Base-by-base conservation (phyloP, 2,329 filamentous ascomycete species). In the Diaporthe sp. region DNA sequence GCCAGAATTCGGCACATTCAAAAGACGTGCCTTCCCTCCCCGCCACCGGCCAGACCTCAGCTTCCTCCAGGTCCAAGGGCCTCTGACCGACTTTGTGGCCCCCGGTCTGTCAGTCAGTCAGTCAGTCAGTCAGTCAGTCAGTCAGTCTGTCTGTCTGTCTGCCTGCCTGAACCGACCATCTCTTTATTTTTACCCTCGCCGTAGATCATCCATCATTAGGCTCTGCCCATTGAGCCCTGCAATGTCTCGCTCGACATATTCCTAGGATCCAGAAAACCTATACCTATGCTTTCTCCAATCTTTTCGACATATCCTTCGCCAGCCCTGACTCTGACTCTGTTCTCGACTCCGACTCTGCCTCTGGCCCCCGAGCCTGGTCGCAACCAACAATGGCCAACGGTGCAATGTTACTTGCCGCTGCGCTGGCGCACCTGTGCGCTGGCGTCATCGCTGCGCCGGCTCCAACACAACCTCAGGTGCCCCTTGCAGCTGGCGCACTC, bases 401-500 rank as follows among this genome's bases (percentile, higher is more conserved):
- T 58, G 69, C 63, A 74, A 73, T 77, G 70, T 65, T 69, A 77
- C 42, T 75, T 77, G 75, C 76, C 19, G 58, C 68, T 51, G 66
- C 74, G 53, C 77, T 78, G 76, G 77, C 77, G 39, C 77, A 79
- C 69, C 79, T 82, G 75, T 81, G 78, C 78, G 76, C 79, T 80
- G 78, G 78, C 76, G 80, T 80, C 78, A 77, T 79, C 68, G 80
- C 79, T 71, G 77, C 78, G 53, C 79, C 79, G 42, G 59, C 79
- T 72, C 76, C 70, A 56, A 37, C 68, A 51, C 72, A 72, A 63
- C 66, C 44, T 66, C 63, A 51, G 44, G 8, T 51, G 39, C 44
- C 71, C 77, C 76, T 70, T 71, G n/a, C 69, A 56, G n/a, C 30
- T 70, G 63, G 61, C 13, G 30, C 61, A n/a, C 19, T 55, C 47